Evolutionary conservation across 805 yeast species (phyloP).

Genomic region (Nakazawaea ambrosiae): DNA sequence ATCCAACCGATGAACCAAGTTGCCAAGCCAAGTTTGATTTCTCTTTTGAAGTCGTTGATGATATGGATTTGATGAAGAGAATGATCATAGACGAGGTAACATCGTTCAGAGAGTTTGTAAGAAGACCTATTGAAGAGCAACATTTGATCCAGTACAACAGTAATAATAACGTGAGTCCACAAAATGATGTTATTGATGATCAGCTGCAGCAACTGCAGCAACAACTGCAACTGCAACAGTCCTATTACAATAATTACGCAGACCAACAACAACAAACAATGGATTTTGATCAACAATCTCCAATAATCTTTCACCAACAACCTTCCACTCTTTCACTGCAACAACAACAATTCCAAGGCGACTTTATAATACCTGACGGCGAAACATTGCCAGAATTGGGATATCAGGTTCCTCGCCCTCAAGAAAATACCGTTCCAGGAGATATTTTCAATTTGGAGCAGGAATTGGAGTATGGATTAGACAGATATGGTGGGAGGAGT

Average conservation of each 20-base stretch:
- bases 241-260: conserved; percentile 8
- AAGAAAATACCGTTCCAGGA: conserved; percentile 28
- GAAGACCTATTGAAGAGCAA: conserved; percentile 60
- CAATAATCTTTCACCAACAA: conserved; percentile 15
- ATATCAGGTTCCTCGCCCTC: conserved; percentile 58
- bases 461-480: conserved; percentile 64
- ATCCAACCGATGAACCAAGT: conserved; percentile 84
- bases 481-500: conserved; percentile 34
- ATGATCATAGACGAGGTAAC: conserved; percentile 79
- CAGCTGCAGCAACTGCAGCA: conserved; percentile 17
- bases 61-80: conserved; percentile 63
- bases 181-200: conserved; percentile 16
- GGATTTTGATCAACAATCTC: conserved; percentile 14
- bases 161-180: not conserved
- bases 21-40: conserved; percentile 82
- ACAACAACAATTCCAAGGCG: conserved; percentile 16
- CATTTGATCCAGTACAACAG: conserved; percentile 25
- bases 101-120: conserved; percentile 70
- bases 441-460: conserved; percentile 45
- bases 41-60: conserved; percentile 79
- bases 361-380: conserved; percentile 38
- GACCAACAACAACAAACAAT: conserved; percentile 13
- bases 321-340: conserved; percentile 10
- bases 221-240: conserved; percentile 14
- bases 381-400: conserved; percentile 28